A percentile compares a stretch with the other conserved stretches of the same genome.
These are phyloP conservation scores for Lactarius deliciosus DNA, from an alignment of 768 basidiomycete species.

Conservation along the genomic window DNA sequence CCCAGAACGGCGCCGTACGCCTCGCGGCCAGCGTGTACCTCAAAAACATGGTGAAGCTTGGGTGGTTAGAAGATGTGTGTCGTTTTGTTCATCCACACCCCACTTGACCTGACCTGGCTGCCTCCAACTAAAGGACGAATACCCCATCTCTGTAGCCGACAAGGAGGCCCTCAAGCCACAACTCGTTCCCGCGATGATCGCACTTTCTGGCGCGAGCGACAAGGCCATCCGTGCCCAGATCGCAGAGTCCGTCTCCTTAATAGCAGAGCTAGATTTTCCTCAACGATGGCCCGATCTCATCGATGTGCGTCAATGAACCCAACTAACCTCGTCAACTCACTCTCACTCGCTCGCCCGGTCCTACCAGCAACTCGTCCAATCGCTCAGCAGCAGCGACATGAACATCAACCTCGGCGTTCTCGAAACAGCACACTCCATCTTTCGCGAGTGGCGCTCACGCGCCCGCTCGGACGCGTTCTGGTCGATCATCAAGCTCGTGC, in stretches of 20 bases:
- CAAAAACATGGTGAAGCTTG: slow-evolving; percentile 84
- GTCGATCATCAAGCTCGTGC: slow-evolving; percentile 88
- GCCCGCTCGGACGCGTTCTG: slow-evolving; percentile 86
- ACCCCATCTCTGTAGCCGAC: slow-evolving; percentile 68
- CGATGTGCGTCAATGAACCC: slow-evolving; percentile 58
- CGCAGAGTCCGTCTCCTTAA: slow-evolving; percentile 88
- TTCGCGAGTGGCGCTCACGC: slow-evolving; percentile 88
- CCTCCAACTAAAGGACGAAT: slow-evolving; percentile 54
- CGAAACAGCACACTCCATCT: slow-evolving; percentile 95
- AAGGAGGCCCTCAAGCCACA: slow-evolving; percentile 69
- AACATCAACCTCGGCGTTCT: slow-evolving; percentile 87
- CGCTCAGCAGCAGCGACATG: slow-evolving; percentile 79
- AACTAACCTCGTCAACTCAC: background rate
- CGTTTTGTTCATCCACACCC: background rate
- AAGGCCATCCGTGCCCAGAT: slow-evolving; percentile 79
- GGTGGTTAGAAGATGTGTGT: slow-evolving; percentile 81
- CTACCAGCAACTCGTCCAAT: slow-evolving; percentile 76
- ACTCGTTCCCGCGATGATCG: slow-evolving; percentile 90
- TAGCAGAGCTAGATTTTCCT: slow-evolving; percentile 93
- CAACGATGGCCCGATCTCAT: slow-evolving; percentile 83
- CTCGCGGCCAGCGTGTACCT: slow-evolving; percentile 88
- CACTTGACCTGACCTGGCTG: slow-evolving; percentile 10
- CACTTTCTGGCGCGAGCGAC: slow-evolving; percentile 70
- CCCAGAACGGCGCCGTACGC: slow-evolving; percentile 66
- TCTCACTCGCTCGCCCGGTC: slow-evolving; percentile 4